Evolutionary conservation across 2,329 filamentous ascomycete genomes (phyloP), one percentile per base, ranked within the genome.

Genomic region (Polytolypa hystricis): DNA sequence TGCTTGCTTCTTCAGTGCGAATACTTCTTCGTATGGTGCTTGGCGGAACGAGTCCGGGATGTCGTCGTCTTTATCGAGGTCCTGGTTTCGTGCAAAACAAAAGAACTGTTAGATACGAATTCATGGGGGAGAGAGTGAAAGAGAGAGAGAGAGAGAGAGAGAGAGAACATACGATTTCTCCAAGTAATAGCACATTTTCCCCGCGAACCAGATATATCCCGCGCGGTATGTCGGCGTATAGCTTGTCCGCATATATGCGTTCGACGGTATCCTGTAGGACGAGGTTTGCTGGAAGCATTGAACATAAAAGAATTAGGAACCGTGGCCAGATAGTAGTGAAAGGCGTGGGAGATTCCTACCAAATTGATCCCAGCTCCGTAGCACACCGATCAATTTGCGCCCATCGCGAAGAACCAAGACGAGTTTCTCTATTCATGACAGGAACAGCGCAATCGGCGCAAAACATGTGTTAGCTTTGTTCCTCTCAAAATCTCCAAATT

Each of bases 281-380:
- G 42, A 98, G 73, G 60, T 98, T 98, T 49, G 87, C 89, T 94
- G 31, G n/a, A 30, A 37, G 5, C 32, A 16, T 23, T 21, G n/a
- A n/a, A n/a, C n/a, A n/a, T n/a, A n/a, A n/a, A n/a, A n/a, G n/a
- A n/a, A n/a, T n/a, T 16, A 9, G 37, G 20, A 19, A 18, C 18
- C 25, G n/a, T 30, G 1, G 20, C 30, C 21, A 7, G n/a, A 7
- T 7, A 25, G 21, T 7, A 25, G n/a, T 25, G 21, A 7, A 25
- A 27, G 21, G 16, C 15, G 12, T 9, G 12, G 11, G 11, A 16
- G 33, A 25, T 27, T 60, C 70, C 53, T 78, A 94, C 87, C 89
- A 55, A 94, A 96, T 62, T 98, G 91, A 63, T 98, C 91, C 85
- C 91, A 98, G 50, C 84, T 93, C 53, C 91, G 74, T 48, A 98